These are phyloP conservation scores for Plantago major DNA, from an alignment of 257 asterid genomes.

Conservation along the genomic window DNA sequence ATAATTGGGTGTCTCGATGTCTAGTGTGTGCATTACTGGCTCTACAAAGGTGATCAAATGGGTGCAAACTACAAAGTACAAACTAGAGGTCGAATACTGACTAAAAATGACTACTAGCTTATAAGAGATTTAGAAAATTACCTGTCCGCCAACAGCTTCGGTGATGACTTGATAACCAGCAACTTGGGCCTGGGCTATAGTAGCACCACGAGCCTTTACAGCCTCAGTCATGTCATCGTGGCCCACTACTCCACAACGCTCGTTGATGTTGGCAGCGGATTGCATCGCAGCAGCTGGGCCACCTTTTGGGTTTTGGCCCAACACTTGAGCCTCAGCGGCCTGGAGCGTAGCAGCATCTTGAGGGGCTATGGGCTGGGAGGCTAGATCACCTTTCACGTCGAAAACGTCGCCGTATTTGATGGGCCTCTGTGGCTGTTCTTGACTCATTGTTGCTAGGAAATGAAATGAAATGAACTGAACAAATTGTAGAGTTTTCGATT, in stretches of 20 bases:
- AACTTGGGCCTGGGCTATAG: constrained; percentile 40
- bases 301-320: constrained; percentile 44
- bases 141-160: constrained; percentile 64
- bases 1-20: too few relatives aligned
- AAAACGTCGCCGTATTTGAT: constrained; percentile 65
- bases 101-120: too few relatives aligned
- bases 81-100: too few relatives aligned
- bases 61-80: too few relatives aligned
- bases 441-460: constrained; percentile 36
- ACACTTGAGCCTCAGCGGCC: constrained; percentile 44
- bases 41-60: too few relatives aligned
- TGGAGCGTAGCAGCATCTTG: constrained; percentile 64
- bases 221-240: constrained; percentile 31
- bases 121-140: too few relatives aligned
- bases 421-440: constrained; percentile 37
- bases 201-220: constrained; percentile 36
- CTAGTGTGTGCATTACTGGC: too few relatives aligned
- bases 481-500: too few relatives aligned
- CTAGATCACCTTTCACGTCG: constrained; percentile 46
- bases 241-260: constrained; percentile 34
- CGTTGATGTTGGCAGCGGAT: constrained; percentile 54
- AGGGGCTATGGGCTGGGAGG: constrained; percentile 50
- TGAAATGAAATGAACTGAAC: too few relatives aligned
- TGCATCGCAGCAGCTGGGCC: constrained; percentile 57
- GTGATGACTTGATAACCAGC: constrained; percentile 42